Conservation (phyloP, 495 filamentous ascomycete genomes). For the Tuber melanosporum region DNA sequence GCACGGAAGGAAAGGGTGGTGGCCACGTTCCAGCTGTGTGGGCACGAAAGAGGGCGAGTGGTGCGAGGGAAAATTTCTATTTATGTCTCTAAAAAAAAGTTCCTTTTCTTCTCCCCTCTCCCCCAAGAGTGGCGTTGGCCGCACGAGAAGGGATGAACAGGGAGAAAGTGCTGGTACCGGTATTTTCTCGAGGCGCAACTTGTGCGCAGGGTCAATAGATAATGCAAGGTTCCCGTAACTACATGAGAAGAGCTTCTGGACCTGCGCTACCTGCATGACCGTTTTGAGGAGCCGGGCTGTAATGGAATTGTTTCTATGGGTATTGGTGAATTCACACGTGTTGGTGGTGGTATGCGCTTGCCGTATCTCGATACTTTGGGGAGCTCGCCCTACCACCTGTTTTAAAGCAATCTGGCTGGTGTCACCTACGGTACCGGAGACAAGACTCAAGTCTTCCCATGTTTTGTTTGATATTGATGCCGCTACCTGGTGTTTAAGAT, state of each 20-base stretch:
- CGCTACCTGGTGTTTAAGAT: neutral
- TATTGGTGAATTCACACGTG: neutral
- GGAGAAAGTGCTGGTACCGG: neutral
- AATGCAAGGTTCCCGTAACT: neutral
- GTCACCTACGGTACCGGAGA: neutral
- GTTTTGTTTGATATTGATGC: neutral
- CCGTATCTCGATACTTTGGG: neutral
- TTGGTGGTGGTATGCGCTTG: neutral
- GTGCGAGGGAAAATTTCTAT: constrained; percentile 1
- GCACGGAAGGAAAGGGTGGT: neutral
- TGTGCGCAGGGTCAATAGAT: neutral
- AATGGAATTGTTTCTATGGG: neutral
- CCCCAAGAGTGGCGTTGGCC: neutral
- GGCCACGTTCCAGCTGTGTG: neutral
- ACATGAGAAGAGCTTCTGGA: neutral
- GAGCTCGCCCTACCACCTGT: neutral
- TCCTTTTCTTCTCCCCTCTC: neutral
- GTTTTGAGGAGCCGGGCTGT: neutral
- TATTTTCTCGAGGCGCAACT: neutral
- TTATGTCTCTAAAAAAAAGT: neutral
- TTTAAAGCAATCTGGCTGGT: neutral
- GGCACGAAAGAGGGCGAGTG: neutral
- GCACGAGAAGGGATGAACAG: neutral
- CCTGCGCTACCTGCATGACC: neutral
- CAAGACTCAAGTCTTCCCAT: neutral